Conservation (phyloP, 768 basidiomycete species). For the Mycena vulgaris region DNA sequence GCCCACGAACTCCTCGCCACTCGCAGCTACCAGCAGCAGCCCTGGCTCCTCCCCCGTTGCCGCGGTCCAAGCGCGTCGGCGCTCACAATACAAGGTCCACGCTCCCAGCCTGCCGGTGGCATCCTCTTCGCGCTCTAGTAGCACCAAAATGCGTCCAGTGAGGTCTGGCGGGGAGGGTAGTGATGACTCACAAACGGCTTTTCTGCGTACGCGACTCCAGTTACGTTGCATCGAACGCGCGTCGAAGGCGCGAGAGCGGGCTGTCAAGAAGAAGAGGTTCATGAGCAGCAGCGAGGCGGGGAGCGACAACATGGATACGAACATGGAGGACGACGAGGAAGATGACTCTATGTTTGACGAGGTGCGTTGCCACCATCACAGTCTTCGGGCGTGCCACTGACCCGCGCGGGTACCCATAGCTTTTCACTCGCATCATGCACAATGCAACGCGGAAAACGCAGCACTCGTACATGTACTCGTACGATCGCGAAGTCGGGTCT, state of each 20-base stretch:
- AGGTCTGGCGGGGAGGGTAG: slow-evolving; percentile 26
- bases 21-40: slow-evolving; percentile 30
- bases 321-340: slow-evolving; percentile 63
- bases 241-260: slow-evolving; percentile 66
- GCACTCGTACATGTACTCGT: slow-evolving; percentile 36
- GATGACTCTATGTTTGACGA: slow-evolving; percentile 18
- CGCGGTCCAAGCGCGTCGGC: slow-evolving; percentile 64
- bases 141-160: slow-evolving; percentile 29
- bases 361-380: not conserved
- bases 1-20: slow-evolving; percentile 32
- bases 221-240: slow-evolving; percentile 76
- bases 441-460: slow-evolving; percentile 32
- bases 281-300: slow-evolving; percentile 67
- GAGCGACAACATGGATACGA: slow-evolving; percentile 58
- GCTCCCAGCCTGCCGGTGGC: slow-evolving; percentile 49
- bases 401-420: not conserved
- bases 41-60: slow-evolving; percentile 60
- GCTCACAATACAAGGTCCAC: slow-evolving; percentile 68
- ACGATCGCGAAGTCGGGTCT: slow-evolving; percentile 38
- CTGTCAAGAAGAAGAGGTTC: slow-evolving; percentile 54
- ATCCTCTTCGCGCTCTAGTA: slow-evolving; percentile 38
- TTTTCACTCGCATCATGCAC: slow-evolving; percentile 32
- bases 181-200: slow-evolving; percentile 66
- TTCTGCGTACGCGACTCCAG: slow-evolving; percentile 74
- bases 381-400: not conserved